phyloP scores from a whole-genome alignment of 805 yeast genomes.

The Metschnikowia gelsemii region DNA sequence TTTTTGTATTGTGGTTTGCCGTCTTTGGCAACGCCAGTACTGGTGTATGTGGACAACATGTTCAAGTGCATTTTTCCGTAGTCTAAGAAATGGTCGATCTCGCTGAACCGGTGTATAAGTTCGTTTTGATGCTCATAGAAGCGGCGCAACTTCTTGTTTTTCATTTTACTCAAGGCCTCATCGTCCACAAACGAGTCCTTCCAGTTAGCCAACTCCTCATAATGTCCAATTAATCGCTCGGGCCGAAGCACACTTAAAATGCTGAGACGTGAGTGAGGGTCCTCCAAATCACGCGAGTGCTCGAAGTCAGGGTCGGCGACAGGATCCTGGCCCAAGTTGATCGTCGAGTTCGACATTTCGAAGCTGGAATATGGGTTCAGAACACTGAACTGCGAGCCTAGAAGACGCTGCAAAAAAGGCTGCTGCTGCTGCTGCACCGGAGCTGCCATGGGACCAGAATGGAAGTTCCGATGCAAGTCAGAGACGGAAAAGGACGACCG shows the following conservation, averaged over 20 bases:
- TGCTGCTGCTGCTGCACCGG: constrained; percentile 1
- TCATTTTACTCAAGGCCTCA: constrained; percentile 20
- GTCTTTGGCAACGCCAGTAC: constrained; percentile 13
- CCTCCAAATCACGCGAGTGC: constrained; percentile 22
- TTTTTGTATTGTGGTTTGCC: too few relatives aligned
- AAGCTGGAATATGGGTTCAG: constrained; percentile 28
- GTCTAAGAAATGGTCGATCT: constrained; percentile 65
- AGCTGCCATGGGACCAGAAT: neutral
- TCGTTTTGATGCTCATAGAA: constrained; percentile 63
- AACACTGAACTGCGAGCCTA: constrained; percentile 31
- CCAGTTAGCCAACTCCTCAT: constrained; percentile 34
- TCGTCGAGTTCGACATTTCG: constrained; percentile 12
- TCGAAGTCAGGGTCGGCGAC: constrained; percentile 12
- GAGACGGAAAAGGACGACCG: constrained; percentile 19
- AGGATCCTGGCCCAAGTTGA: constrained; percentile 9
- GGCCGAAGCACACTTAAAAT: constrained; percentile 31
- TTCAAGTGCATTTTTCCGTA: constrained; percentile 62
- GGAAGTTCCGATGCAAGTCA: constrained; percentile 14
- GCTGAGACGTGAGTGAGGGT: constrained; percentile 25
- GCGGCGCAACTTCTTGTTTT: constrained; percentile 29
- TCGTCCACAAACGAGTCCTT: constrained; percentile 21
- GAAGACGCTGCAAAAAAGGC: constrained; percentile 31
- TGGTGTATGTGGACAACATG: constrained; percentile 59
- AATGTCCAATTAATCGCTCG: constrained; percentile 35
- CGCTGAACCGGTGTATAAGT: constrained; percentile 53